phyloP scores from a whole-genome alignment of 1,284 basidiomycete species.

The Sanguinoderma infundibulare region DNA sequence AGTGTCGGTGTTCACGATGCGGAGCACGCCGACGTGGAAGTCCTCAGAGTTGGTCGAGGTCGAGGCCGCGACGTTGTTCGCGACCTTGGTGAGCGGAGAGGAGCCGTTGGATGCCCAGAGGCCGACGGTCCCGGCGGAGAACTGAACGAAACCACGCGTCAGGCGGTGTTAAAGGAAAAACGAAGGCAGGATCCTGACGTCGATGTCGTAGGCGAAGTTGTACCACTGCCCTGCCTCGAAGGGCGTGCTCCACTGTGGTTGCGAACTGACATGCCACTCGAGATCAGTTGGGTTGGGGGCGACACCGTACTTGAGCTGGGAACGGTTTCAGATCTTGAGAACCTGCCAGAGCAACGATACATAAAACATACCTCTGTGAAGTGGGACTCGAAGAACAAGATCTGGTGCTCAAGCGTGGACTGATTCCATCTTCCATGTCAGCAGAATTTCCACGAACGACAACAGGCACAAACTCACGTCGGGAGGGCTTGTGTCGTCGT shows the following conservation, averaged over 20 bases:
- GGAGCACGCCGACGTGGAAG: constrained; percentile 67
- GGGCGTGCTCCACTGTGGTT: constrained; percentile 54
- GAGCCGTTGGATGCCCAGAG: constrained; percentile 62
- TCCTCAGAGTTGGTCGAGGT: constrained; percentile 66
- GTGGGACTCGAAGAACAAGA: constrained; percentile 66
- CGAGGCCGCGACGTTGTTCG: constrained; percentile 50
- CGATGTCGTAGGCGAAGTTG: constrained; percentile 68
- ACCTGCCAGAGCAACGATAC: background rate
- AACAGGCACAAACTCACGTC: constrained; percentile 43
- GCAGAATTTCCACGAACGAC: background rate
- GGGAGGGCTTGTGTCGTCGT: constrained; percentile 52
- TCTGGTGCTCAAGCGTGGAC: constrained; percentile 61
- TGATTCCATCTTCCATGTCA: constrained; percentile 20
- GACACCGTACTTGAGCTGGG: constrained; percentile 61
- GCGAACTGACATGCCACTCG: constrained; percentile 54
- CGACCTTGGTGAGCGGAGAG: constrained; percentile 52
- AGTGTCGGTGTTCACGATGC: constrained; percentile 50
- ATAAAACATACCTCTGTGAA: constrained; percentile 55
- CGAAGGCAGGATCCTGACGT: constrained; percentile 40
- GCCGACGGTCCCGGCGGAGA: constrained; percentile 56
- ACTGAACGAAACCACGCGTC: constrained; percentile 38
- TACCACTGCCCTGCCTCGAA: constrained; percentile 62
- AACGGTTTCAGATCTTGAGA: background rate
- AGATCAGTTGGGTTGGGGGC: constrained; percentile 52
- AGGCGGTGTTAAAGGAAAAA: background rate